phyloP scores from a whole-genome alignment of 2,329 filamentous ascomycete genomes.

The Thelonectria rubi region DNA sequence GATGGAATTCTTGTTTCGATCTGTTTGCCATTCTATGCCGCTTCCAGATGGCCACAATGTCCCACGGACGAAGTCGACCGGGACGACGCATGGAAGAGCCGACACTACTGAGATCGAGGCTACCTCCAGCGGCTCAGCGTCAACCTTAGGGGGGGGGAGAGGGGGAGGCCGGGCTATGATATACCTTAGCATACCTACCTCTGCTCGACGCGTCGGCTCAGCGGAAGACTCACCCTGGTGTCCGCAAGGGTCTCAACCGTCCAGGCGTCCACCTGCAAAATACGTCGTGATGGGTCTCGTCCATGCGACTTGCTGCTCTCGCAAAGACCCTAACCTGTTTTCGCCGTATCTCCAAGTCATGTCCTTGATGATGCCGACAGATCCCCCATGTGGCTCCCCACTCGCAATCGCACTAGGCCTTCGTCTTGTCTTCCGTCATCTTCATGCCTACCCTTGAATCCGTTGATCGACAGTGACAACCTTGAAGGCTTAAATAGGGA shows the following conservation, averaged over 20 bases:
- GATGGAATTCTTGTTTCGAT: background rate
- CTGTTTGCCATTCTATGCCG: background rate
- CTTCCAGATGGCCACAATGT: background rate
- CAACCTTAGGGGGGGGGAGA: background rate
- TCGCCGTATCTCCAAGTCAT: slow-evolving; percentile 1
- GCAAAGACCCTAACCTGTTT: slow-evolving; percentile 7
- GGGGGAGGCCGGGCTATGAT: background rate
- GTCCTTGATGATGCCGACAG: slow-evolving; percentile 4
- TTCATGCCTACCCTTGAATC: background rate
- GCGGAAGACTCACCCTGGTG: slow-evolving; percentile 1
- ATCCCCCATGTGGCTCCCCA: slow-evolving; percentile 14
- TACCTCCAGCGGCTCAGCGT: background rate
- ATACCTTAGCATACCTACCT: background rate
- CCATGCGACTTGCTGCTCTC: background rate
- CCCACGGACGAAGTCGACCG: background rate
- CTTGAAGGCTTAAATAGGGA: slow-evolving; percentile 10
- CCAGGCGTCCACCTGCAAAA: background rate
- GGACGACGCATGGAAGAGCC: background rate
- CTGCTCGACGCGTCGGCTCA: background rate
- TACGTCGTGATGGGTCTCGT: background rate
- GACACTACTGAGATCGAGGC: background rate
- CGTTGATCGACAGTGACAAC: background rate
- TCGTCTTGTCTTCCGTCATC: background rate
- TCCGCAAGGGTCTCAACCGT: background rate
- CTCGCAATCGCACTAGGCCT: background rate